A percentile compares a stretch with the other conserved stretches of the same genome.
phyloP scores from a whole-genome alignment of 495 filamentous ascomycete genomes.

The Hapsidospora chrysogenum region DNA sequence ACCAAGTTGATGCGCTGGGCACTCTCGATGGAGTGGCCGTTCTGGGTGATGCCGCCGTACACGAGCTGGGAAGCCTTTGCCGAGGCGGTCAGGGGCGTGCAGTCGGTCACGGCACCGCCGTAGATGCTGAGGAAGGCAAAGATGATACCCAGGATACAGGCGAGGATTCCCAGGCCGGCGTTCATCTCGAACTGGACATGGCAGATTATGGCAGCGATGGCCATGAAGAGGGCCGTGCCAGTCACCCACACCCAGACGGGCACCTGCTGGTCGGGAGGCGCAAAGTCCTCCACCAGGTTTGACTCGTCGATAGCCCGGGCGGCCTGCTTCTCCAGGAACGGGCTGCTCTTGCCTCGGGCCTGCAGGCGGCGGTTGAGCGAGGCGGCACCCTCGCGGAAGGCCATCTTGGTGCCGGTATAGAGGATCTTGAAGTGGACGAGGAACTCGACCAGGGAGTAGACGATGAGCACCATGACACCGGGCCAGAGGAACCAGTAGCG shows the following conservation, averaged over 20 bases:
- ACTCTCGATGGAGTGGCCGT: slow-evolving; percentile 19
- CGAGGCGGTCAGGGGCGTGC: slow-evolving; percentile 43
- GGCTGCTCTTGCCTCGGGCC: slow-evolving; percentile 23
- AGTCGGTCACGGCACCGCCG: slow-evolving; percentile 43
- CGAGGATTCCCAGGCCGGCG: slow-evolving; percentile 42
- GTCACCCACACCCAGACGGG: slow-evolving; percentile 44
- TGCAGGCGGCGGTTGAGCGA: slow-evolving; percentile 21
- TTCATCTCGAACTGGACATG: slow-evolving; percentile 44
- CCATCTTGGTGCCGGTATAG: slow-evolving; percentile 29
- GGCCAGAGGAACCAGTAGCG: slow-evolving; percentile 46
- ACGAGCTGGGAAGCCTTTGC: slow-evolving; percentile 42
- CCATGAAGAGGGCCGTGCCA: slow-evolving; percentile 32
- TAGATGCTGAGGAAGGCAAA: slow-evolving; percentile 56
- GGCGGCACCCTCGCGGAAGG: slow-evolving; percentile 27
- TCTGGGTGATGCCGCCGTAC: slow-evolving; percentile 35
- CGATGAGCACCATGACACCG: slow-evolving; percentile 48
- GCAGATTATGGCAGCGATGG: slow-evolving; percentile 39
- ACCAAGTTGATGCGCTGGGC: slow-evolving; percentile 39
- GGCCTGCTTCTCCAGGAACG: slow-evolving; percentile 29
- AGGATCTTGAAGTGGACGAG: slow-evolving; percentile 45
- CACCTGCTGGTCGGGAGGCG: slow-evolving; percentile 35
- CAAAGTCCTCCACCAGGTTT: slow-evolving; percentile 31
- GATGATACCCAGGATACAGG: slow-evolving; percentile 44
- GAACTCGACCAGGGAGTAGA: slow-evolving; percentile 41
- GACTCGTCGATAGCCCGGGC: slow-evolving; percentile 12